Conservation (phyloP, 768 basidiomycete species). For the Podaxis sp. region DNA sequence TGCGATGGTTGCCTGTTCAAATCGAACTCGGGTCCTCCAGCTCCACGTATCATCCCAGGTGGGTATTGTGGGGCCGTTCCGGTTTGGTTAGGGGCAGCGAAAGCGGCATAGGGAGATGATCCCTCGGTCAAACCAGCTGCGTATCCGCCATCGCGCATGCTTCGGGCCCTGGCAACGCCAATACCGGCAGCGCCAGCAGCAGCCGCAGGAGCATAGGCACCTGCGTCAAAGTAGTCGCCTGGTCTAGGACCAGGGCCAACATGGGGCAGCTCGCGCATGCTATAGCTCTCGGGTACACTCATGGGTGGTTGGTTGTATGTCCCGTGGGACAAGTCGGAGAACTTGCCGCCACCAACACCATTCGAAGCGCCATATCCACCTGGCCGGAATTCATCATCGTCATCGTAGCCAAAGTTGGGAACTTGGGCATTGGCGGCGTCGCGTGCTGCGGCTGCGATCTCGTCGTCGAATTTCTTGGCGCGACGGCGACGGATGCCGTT, state of each 20-base stretch:
- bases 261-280: slow-evolving; percentile 40
- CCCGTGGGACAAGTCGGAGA: slow-evolving; percentile 54
- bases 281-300: slow-evolving; percentile 36
- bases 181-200: slow-evolving; percentile 31
- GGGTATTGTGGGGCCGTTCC: slow-evolving; percentile 8
- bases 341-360: slow-evolving; percentile 19
- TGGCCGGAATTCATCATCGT: slow-evolving; percentile 34
- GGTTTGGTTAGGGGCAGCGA: slow-evolving; percentile 24
- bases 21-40: slow-evolving; percentile 6
- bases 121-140: slow-evolving; percentile 32
- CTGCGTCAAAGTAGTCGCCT: slow-evolving; percentile 29
- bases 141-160: slow-evolving; percentile 26
- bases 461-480: slow-evolving; percentile 62
- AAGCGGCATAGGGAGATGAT: slow-evolving; percentile 33
- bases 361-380: slow-evolving; percentile 19
- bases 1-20: slow-evolving; percentile 1
- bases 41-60: slow-evolving; percentile 8
- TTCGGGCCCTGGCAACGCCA: slow-evolving; percentile 37
- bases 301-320: slow-evolving; percentile 48
- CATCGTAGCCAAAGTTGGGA: slow-evolving; percentile 54
- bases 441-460: slow-evolving; percentile 66
- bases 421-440: slow-evolving; percentile 50
- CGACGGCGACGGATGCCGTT: slow-evolving; percentile 60
- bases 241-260: slow-evolving; percentile 14
- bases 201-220: background rate